Conservation (phyloP, 805 yeast genomes). For the Candida awuae region DNA sequence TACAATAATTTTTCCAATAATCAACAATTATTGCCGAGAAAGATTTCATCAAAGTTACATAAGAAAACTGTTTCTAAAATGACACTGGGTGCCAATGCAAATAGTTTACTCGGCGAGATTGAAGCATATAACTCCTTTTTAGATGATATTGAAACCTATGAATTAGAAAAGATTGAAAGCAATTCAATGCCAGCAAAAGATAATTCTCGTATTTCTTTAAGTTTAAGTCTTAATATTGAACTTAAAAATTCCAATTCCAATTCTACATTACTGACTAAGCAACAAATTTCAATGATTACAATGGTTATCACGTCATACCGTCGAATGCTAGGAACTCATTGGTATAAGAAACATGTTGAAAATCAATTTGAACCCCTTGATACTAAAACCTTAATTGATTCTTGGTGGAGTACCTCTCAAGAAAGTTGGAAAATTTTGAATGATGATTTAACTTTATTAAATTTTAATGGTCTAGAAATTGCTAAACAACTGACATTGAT, state of each 20-base stretch:
- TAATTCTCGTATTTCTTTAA: constrained; percentile 19
- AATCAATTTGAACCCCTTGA: constrained; percentile 24
- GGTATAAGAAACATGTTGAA: constrained; percentile 25
- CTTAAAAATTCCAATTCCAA: constrained; percentile 20
- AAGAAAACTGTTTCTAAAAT: constrained; percentile 25
- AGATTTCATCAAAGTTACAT: constrained; percentile 32
- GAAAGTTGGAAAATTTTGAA: constrained; percentile 51
- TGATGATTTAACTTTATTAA: constrained; percentile 44
- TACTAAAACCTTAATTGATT: constrained; percentile 31
- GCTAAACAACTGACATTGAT: constrained; percentile 72
- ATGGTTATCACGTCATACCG: constrained; percentile 45
- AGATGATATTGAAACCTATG: constrained; percentile 29
- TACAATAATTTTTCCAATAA: constrained; percentile 29
- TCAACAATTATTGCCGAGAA: constrained; percentile 47
- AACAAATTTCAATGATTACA: constrained; percentile 39
- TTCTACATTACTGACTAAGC: constrained; percentile 26
- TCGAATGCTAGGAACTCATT: constrained; percentile 40
- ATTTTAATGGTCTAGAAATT: constrained; percentile 61
- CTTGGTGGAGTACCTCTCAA: constrained; percentile 45
- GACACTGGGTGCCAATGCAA: constrained; percentile 14
- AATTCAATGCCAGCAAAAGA: constrained; percentile 3
- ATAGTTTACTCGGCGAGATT: constrained; percentile 20
- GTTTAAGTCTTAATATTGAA: constrained; percentile 24
- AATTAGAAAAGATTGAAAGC: constrained; percentile 20
- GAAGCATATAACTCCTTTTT: constrained; percentile 27